Percentiles rank a stretch among this genome's conserved stretches.
phyloP scores from a whole-genome alignment of 805 yeast species.

The Wickerhamomyces bovis region DNA sequence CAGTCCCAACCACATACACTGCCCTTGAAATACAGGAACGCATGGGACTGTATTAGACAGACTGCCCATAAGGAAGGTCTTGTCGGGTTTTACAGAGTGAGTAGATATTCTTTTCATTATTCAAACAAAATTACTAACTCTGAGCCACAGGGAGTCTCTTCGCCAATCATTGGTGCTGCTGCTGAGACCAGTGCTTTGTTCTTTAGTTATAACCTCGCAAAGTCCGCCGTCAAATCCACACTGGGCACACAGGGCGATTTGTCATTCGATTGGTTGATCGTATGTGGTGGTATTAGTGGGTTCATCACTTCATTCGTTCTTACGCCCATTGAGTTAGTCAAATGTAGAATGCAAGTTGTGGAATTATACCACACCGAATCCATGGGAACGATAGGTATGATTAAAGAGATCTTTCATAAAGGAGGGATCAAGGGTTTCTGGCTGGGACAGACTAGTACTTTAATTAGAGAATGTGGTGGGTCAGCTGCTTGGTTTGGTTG shows the following conservation, averaged over 20 bases:
- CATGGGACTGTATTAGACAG: slow-evolving; percentile 57
- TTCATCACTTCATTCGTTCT: slow-evolving; percentile 73
- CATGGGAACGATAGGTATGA: slow-evolving; percentile 32
- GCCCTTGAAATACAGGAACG: slow-evolving; percentile 46
- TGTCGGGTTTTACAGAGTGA: slow-evolving; percentile 63
- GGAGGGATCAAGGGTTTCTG: slow-evolving; percentile 73
- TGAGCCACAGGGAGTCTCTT: slow-evolving; percentile 48
- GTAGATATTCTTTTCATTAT: too few relatives aligned
- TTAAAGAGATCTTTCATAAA: slow-evolving; percentile 35
- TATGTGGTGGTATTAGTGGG: slow-evolving; percentile 81
- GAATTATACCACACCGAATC: slow-evolving; percentile 25
- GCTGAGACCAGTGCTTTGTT: slow-evolving; percentile 81
- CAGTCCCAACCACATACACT: slow-evolving; percentile 61
- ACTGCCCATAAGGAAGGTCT: slow-evolving; percentile 69
- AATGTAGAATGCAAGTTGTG: slow-evolving; percentile 81
- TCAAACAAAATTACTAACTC: not conserved
- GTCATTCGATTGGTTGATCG: slow-evolving; percentile 39
- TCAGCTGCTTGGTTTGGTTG: slow-evolving; percentile 94
- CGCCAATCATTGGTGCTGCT: slow-evolving; percentile 89
- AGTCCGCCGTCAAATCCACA: slow-evolving; percentile 28
- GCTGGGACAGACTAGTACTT: slow-evolving; percentile 81
- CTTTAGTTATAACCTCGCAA: slow-evolving; percentile 50
- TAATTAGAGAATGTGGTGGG: slow-evolving; percentile 80
- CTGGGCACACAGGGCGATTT: slow-evolving; percentile 20
- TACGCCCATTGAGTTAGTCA: slow-evolving; percentile 89